Conservation (phyloP, 2,329 filamentous ascomycete species). For the Westerdykella aurantiaca region DNA sequence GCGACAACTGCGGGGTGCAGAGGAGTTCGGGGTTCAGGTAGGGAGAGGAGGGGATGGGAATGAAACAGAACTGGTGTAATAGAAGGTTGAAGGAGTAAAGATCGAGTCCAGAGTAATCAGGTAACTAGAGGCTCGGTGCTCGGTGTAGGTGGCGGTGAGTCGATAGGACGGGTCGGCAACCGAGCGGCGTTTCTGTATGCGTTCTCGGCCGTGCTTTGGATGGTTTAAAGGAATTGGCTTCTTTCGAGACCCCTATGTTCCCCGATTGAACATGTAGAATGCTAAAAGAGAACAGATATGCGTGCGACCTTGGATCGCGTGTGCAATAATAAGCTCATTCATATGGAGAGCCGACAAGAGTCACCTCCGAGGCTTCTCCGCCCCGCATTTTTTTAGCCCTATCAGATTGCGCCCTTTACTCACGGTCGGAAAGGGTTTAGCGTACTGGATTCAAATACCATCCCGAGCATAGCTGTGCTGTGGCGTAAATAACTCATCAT, state of each 20-base stretch:
- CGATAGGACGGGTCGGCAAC: conserved; percentile 1
- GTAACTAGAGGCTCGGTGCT: neutral
- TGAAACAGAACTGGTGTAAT: neutral
- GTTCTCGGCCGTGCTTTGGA: too few relatives aligned
- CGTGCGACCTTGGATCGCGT: too few relatives aligned
- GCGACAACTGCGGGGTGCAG: neutral
- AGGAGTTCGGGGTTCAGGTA: neutral
- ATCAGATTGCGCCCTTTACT: too few relatives aligned
- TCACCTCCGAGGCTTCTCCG: conserved; percentile 5
- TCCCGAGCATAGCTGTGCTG: neutral
- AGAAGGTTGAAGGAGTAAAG: conserved; percentile 2
- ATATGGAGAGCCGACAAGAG: neutral
- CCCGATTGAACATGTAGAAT: too few relatives aligned
- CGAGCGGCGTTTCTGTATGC: conserved; percentile 1
- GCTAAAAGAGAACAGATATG: too few relatives aligned
- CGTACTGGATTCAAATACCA: neutral
- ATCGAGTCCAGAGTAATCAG: neutral
- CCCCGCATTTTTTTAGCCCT: neutral
- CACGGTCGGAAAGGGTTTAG: neutral
- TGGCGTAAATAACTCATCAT: too few relatives aligned
- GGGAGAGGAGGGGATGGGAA: neutral
- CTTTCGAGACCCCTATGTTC: too few relatives aligned
- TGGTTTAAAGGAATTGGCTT: too few relatives aligned
- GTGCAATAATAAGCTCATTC: too few relatives aligned
- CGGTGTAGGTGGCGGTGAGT: conserved; percentile 2